Evolutionary conservation across 2,329 filamentous ascomycete species (phyloP), one percentile per base, ranked within the genome.

Genomic region (Mollisia scopiformis): DNA sequence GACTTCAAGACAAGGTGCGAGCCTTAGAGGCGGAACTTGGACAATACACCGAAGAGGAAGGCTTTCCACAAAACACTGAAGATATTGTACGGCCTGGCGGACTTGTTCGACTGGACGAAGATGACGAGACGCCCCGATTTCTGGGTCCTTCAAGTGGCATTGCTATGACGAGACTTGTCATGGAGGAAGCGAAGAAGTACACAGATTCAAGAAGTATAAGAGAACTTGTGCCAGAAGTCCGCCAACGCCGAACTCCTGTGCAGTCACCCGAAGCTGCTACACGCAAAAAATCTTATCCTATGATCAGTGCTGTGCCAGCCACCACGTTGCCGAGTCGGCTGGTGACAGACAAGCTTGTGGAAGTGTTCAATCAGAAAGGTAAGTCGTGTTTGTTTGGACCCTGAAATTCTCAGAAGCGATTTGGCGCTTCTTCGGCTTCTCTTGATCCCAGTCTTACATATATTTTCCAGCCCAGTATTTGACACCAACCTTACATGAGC

Each of bases 101-200:
- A 27, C 85, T 94, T 67, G 92, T 98, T 69, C 89, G 89, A 46
- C 86, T 98, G 55, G 88, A 90, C 70, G 91, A 94, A 69, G 88
- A 88, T 58, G 92, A 96, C 74, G 94, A 97, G 76, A 88, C 85
- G 1, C 88, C 91, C 16, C 91, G 94, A 64, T 98, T 95, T 73
- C 81, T 99, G 2, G 95, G 95, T 0, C 91, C 95, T 2, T 97
- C 93, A 52, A 98, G 94, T 74, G 95, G 94, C 62, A 97, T 97
- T 70, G 92, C 93, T 72, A 96, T 98, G 80, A 96, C 93, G 13
- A 88, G 94, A 30, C 83, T 98, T 68, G 88, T 99, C 11, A 97
- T 99, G 90, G 93, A 97, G 74, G 88, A 97, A 76, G 94, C 94
- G 56, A 98, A 97, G 78, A 89, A 93, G 65, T 96, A 94, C 71